Base-by-base conservation (phyloP, 139 green algal genomes). In the Picochlorum sp. region DNA sequence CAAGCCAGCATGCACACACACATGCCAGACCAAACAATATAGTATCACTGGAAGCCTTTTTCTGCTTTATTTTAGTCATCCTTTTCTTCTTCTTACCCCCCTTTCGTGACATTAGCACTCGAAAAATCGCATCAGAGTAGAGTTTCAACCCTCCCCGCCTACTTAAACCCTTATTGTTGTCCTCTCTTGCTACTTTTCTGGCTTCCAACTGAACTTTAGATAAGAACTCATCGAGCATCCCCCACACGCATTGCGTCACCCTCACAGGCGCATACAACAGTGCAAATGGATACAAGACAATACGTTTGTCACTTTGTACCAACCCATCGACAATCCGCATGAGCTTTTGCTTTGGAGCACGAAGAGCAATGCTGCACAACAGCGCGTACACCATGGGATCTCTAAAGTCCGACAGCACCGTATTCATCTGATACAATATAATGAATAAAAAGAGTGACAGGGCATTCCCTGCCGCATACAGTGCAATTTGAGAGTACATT, bases 321-420 rank as follows among this genome's bases (percentile, higher is more conserved):
- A 47, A n/a, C 20, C 18, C 20, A 16, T 74, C 61, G 14, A 75
- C 14, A 47, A 33, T 44, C 2, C 41, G 8, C 12, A 82, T 69
- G 25, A 85, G 44, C 18, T 56, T 74, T 2, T 67, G 63, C 33
- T 85, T 85, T 20, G 70, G 40, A 28, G 69, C 65, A 5, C 78
- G 58, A 51, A 85, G 58, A 1, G 78, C 75, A 28, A 84, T 64
- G n/a, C 39, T 65, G 55, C 63, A 76, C 4, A 85, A 66, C 29
- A 79, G 64, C 0, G 72, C 73, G 52, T 78, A 85, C 9, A 85
- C 52, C 52, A 84, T 61, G 5, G 68, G 49, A 41, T 78, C 74
- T 4, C 61, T 53, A 39, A 80, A 85, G 10, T 70, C 69, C 3
- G 58, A 47, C 30, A 82, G 31, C 7, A 85, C 50, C 22, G 59